Conservation (phyloP, 768 basidiomycete genomes). For the Amanita thiersii region DNA sequence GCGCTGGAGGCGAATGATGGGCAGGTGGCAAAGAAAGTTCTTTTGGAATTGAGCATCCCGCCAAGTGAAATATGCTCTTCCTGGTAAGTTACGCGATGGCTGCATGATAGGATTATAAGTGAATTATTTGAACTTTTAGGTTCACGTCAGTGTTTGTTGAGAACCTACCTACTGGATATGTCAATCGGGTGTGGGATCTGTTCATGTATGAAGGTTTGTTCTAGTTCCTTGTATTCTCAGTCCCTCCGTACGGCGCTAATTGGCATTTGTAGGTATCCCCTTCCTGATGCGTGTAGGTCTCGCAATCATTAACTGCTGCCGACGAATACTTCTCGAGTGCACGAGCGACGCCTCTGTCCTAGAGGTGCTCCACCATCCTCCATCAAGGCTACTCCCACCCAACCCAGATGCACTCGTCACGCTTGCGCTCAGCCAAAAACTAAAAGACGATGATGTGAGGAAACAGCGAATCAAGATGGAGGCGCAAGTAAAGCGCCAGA, state of each 20-base stretch:
- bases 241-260: no score
- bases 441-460: slow-evolving; percentile 74
- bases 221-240: neutral
- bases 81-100: slow-evolving; percentile 39
- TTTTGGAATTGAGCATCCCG: slow-evolving; percentile 53
- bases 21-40: slow-evolving; percentile 54
- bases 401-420: slow-evolving; percentile 54
- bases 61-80: slow-evolving; percentile 51
- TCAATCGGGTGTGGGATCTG: slow-evolving; percentile 76
- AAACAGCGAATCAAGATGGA: slow-evolving; percentile 74
- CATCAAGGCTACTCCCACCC: slow-evolving; percentile 44
- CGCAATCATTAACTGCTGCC: slow-evolving; percentile 51
- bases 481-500: slow-evolving; percentile 59
- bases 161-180: slow-evolving; percentile 51
- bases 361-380: slow-evolving; percentile 40
- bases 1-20: slow-evolving; percentile 61
- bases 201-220: slow-evolving; percentile 71
- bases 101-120: neutral
- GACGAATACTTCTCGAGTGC: slow-evolving; percentile 48
- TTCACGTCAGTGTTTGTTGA: slow-evolving; percentile 68
- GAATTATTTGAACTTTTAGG: slow-evolving; percentile 29
- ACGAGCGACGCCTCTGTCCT: slow-evolving; percentile 39
- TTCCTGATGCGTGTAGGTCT: slow-evolving; percentile 72
- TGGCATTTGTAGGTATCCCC: slow-evolving; percentile 52
- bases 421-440: slow-evolving; percentile 54